A percentile compares a stretch with the other conserved stretches of the same genome.
Conservation (phyloP, 1,284 basidiomycete genomes). For the Amylostereum chailletii region DNA sequence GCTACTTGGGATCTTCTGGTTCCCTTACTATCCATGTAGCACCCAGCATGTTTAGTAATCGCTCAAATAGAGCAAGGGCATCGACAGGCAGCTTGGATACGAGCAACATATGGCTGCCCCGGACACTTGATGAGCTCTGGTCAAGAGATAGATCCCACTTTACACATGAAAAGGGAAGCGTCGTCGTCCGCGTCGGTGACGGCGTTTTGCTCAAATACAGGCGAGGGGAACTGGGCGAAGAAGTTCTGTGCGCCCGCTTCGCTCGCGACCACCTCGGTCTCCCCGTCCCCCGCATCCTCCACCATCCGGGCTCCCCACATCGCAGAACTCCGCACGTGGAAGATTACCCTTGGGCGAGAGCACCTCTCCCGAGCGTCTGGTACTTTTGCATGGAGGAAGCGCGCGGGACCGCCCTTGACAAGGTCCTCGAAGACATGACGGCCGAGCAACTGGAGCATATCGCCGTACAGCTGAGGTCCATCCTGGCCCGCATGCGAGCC, state of each 20-base stretch:
- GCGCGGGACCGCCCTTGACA: slow-evolving; percentile 15
- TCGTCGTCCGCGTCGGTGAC: too few species aligned
- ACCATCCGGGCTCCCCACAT: neutral
- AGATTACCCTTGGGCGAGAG: neutral
- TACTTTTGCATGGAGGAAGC: slow-evolving; percentile 13
- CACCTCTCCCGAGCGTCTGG: neutral
- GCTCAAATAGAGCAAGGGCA: too few species aligned
- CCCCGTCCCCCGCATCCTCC: slow-evolving; percentile 2
- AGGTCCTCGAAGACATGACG: slow-evolving; percentile 12
- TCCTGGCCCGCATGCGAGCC: slow-evolving; percentile 4
- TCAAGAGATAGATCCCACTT: too few species aligned
- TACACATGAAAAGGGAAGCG: too few species aligned
- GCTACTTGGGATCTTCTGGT: too few species aligned
- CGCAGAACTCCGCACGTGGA: neutral
- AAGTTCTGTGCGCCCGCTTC: neutral
- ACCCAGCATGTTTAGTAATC: too few species aligned
- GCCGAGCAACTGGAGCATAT: slow-evolving; percentile 14
- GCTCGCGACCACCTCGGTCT: slow-evolving; percentile 1
- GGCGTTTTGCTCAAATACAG: too few species aligned
- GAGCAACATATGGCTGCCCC: too few species aligned
- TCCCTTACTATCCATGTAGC: too few species aligned
- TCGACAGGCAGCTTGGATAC: too few species aligned
- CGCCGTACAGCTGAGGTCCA: slow-evolving; percentile 12
- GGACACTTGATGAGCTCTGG: too few species aligned
- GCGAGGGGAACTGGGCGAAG: neutral